phyloP scores from a whole-genome alignment of 768 basidiomycete genomes.

The Neoboletus brunneissimus region DNA sequence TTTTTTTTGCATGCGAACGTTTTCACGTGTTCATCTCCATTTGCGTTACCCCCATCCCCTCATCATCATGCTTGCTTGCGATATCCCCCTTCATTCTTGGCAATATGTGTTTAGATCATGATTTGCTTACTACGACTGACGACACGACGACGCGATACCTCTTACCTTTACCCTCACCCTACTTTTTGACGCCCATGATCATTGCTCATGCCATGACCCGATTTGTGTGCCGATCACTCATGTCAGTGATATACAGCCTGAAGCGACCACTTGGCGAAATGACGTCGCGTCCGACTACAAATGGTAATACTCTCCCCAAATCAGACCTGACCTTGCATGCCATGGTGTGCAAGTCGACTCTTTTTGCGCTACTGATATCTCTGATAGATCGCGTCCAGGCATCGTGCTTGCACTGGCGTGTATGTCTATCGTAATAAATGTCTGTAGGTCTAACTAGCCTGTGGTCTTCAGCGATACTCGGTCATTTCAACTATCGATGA shows the following conservation, averaged over 20 bases:
- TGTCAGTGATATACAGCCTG: neutral
- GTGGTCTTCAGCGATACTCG: too few relatives aligned
- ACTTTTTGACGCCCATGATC: neutral
- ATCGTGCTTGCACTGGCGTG: too few relatives aligned
- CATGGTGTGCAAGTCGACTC: too few relatives aligned
- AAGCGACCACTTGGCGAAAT: neutral
- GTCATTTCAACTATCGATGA: too few relatives aligned
- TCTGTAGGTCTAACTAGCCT: too few relatives aligned
- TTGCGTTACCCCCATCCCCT: slow-evolving; percentile 9
- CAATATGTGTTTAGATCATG: neutral
- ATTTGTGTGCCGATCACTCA: neutral
- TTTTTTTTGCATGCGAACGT: slow-evolving; percentile 1
- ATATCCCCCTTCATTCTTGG: neutral
- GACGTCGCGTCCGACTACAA: slow-evolving; percentile 75
- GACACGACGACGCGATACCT: slow-evolving; percentile 14
- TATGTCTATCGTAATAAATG: too few relatives aligned
- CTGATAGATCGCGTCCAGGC: too few relatives aligned
- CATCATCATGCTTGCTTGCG: slow-evolving; percentile 9
- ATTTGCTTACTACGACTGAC: slow-evolving; percentile 2
- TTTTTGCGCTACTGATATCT: too few relatives aligned
- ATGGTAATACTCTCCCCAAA: too few relatives aligned
- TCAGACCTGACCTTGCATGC: too few relatives aligned
- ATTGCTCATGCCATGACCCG: neutral
- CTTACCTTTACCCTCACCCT: neutral
- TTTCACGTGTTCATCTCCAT: neutral